Evolutionary conservation across 164 flowering plant species (phyloP).

Genomic region (Liquidambar formosana): DNA sequence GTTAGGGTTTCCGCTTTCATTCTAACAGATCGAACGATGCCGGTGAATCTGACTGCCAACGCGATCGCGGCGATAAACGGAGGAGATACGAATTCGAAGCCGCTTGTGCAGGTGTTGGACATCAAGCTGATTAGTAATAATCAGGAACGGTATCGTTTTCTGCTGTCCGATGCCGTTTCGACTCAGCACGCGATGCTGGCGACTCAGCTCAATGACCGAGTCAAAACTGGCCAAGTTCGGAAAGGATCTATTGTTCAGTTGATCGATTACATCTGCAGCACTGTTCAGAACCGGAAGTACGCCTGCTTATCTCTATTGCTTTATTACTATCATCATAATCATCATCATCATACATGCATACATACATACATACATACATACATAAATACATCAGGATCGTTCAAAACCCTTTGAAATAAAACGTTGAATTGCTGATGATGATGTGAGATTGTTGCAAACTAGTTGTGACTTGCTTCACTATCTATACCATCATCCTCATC

Average conservation of each 20-base stretch:
- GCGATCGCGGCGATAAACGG: slow-evolving; percentile 67
- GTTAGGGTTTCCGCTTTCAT: background rate
- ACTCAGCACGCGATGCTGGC: slow-evolving; percentile 91
- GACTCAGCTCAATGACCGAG: slow-evolving; percentile 80
- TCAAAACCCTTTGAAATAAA: too few species aligned
- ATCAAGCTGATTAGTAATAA: slow-evolving; percentile 53
- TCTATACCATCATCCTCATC: too few species aligned
- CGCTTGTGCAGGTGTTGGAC: slow-evolving; percentile 83
- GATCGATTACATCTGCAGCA: slow-evolving; percentile 83
- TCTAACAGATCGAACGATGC: slow-evolving; percentile 38
- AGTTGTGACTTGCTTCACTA: too few species aligned
- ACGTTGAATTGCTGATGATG: too few species aligned
- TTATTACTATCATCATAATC: background rate
- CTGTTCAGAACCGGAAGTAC: slow-evolving; percentile 76
- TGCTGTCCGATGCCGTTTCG: slow-evolving; percentile 66
- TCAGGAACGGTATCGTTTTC: slow-evolving; percentile 73
- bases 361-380: too few species aligned
- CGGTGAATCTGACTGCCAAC: slow-evolving; percentile 69
- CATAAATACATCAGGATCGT: too few species aligned
- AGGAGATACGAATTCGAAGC: slow-evolving; percentile 84
- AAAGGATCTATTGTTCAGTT: slow-evolving; percentile 85
- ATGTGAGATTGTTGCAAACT: too few species aligned
- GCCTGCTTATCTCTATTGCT: background rate
- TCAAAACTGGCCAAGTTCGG: slow-evolving; percentile 52
- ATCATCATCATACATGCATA: too few species aligned